Evolutionary conservation across 495 filamentous ascomycete genomes (phyloP), one percentile per base, ranked within the genome.

Genomic region (Hypoxylon subgilvum): DNA sequence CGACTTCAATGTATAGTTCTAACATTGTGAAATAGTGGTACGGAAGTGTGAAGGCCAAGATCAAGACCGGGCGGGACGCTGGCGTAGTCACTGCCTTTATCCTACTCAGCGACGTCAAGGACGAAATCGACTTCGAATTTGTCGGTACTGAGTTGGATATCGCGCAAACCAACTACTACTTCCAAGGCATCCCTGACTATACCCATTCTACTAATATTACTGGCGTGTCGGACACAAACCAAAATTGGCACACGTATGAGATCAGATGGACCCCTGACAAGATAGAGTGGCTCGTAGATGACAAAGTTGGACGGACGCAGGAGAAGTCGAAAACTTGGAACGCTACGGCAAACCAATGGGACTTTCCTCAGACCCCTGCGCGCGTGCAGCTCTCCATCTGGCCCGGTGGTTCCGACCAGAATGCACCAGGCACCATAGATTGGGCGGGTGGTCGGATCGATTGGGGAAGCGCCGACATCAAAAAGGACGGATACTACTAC

Each of bases 51-150:
- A 88, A 86, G 65, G 91, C 89, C 13, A 88, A 78, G 19, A 77
- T 98, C 72, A 96, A 92, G 82, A 92, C 90, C 5, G 88, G 87
- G 52, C 84, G 88, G 63, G 92, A 91, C 35, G 70, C 76, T 22
- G 94, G 94, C 77, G 94, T 97, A 25, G 91, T 98, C 4, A 91
- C 92, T 16, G 94, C 92, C 10, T 98, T 98, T 71, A 97, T 98
- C 70, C 77, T 97, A 61, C 82, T 97, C 64, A 88, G 86, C 25
- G 94, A 97, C 69, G 88, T 94, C 65, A 96, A 96, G 77, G 94
- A 98, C 67, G 94, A 98, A 72, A 96, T 98, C 67, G 94, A 98
- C 72, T 97, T 89, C 69, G 94, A 98, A 76, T 98, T 85, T 69
- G 84, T 98, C 48, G 94, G 94, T 50, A 81, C 82, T 39, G 89